Conservation (phyloP, 345 rosid species). For the Ricinus communis region DNA sequence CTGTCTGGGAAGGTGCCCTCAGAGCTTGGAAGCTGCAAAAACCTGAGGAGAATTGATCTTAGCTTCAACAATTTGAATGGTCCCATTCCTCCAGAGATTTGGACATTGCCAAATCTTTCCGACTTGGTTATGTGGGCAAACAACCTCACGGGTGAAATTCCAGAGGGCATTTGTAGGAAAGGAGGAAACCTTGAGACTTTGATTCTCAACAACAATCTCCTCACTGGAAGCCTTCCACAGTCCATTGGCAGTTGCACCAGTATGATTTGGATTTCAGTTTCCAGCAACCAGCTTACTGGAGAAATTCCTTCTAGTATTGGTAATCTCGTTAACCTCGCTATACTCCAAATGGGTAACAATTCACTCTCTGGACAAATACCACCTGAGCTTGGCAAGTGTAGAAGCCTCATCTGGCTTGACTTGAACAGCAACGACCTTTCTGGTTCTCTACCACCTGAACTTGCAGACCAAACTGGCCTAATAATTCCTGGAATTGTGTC, state of each 20-base stretch:
- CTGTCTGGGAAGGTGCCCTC: conserved; percentile 71
- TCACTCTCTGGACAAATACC: conserved; percentile 77
- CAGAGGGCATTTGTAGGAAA: conserved; percentile 59
- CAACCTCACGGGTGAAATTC: conserved; percentile 80
- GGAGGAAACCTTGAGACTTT: conserved; percentile 82
- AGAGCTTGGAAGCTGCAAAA: conserved; percentile 75
- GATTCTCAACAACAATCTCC: conserved; percentile 83
- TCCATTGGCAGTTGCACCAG: conserved; percentile 74
- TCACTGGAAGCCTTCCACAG: conserved; percentile 66
- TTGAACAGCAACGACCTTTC: conserved; percentile 73
- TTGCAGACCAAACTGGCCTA: conserved; percentile 70
- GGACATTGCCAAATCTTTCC: conserved; percentile 68
- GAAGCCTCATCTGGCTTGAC: conserved; percentile 91
- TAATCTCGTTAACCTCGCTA: conserved; percentile 58
- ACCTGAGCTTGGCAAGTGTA: conserved; percentile 65
- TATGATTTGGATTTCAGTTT: conserved; percentile 89
- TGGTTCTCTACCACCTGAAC: conserved; percentile 62
- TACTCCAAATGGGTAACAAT: conserved; percentile 87
- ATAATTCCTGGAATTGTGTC: conserved; percentile 78
- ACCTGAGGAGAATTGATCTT: conserved; percentile 67
- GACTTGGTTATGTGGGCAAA: conserved; percentile 96
- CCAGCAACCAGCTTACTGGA: conserved; percentile 70
- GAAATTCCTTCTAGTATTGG: conserved; percentile 72
- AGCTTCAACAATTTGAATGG: conserved; percentile 83
- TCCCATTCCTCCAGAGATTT: conserved; percentile 59